Conservation (phyloP, 371 early-diverging fungal species). For the Mucor circinelloides region DNA sequence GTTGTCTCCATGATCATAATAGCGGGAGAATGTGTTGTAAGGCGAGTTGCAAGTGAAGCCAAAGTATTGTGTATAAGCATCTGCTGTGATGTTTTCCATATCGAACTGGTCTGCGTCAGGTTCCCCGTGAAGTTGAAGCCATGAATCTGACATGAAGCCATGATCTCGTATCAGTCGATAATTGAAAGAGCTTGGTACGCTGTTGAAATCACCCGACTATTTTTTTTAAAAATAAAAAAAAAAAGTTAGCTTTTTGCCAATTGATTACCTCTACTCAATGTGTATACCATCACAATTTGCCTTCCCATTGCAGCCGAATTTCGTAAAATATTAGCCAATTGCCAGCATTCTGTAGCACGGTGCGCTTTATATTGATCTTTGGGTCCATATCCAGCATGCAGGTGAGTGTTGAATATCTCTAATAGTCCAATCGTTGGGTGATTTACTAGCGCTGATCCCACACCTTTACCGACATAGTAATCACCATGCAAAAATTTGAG, state of each 20-base stretch:
- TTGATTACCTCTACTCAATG: too few species aligned
- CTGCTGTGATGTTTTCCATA: not conserved
- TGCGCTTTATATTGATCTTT: constrained; percentile 42
- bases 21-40: constrained; percentile 45
- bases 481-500: constrained; percentile 51
- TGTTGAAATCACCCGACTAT: constrained; percentile 55
- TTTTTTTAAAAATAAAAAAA: too few species aligned
- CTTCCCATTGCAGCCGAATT: constrained; percentile 39
- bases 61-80: constrained; percentile 16
- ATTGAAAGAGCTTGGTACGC: constrained; percentile 40
- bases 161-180: constrained; percentile 39
- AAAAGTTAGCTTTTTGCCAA: not conserved
- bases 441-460: constrained; percentile 38
- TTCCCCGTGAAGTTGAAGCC: constrained; percentile 38
- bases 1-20: constrained; percentile 4
- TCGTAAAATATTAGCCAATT: constrained; percentile 41
- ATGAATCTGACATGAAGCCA: constrained; percentile 49
- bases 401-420: constrained; percentile 59
- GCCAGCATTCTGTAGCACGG: constrained; percentile 56
- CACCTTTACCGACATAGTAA: constrained; percentile 57
- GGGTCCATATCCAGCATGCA: constrained; percentile 53
- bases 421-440: constrained; percentile 51
- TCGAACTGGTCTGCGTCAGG: constrained; percentile 19
- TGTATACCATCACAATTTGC: constrained; percentile 49
- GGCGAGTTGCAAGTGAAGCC: constrained; percentile 58